Conservation (phyloP, 2,329 filamentous ascomycete genomes). For the Xylariaceae sp. region DNA sequence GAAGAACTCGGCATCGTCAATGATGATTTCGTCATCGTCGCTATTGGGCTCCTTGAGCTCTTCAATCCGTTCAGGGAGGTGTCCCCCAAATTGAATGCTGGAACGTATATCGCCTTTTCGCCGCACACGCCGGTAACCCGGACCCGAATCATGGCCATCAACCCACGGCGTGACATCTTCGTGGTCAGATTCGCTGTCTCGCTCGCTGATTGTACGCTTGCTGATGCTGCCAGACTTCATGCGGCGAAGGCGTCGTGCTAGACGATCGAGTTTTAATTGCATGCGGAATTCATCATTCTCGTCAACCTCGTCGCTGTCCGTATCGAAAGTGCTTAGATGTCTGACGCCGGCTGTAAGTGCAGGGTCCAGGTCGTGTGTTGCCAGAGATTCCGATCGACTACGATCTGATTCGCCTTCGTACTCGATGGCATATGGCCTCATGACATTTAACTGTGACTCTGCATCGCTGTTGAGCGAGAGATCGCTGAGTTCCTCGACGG, state of each 20-base stretch:
- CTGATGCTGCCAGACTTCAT: constrained; percentile 34
- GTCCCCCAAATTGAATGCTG: constrained; percentile 30
- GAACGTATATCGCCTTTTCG: constrained; percentile 31
- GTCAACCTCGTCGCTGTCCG: constrained; percentile 25
- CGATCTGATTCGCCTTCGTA: constrained; percentile 29
- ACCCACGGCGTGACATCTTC: constrained; percentile 32
- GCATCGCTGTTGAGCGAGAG: constrained; percentile 27
- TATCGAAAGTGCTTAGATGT: constrained; percentile 28
- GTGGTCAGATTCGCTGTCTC: constrained; percentile 32
- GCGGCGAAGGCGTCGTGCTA: constrained; percentile 27
- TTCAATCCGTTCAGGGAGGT: constrained; percentile 30
- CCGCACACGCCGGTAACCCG: constrained; percentile 27
- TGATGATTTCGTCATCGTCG: constrained; percentile 31
- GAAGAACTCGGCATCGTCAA: constrained; percentile 30
- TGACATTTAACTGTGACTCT: constrained; percentile 23
- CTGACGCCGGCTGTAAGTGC: constrained; percentile 27
- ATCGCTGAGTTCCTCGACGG: constrained; percentile 31
- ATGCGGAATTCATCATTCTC: constrained; percentile 27
- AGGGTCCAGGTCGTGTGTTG: constrained; percentile 28
- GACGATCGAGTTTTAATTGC: constrained; percentile 20
- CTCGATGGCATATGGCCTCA: constrained; percentile 29
- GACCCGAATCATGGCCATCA: constrained; percentile 23
- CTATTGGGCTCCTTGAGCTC: constrained; percentile 33
- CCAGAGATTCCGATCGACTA: constrained; percentile 26
- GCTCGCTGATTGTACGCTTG: constrained; percentile 35